phyloP scores from a whole-genome alignment of 1,284 basidiomycete genomes.

The Cryptococcus hybrid region DNA sequence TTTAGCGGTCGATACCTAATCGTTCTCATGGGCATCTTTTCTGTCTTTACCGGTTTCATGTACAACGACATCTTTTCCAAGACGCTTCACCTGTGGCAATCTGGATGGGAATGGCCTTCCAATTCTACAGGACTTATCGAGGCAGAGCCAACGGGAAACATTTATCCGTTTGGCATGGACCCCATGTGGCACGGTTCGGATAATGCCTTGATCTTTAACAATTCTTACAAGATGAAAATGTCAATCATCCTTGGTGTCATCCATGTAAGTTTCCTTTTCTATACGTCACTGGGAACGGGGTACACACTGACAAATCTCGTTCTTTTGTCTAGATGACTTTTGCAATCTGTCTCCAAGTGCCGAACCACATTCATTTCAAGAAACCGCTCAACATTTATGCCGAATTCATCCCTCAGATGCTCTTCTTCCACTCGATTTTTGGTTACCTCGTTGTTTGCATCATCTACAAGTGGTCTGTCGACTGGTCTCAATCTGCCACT shows the following conservation, averaged over 20 bases:
- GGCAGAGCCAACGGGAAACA: constrained; percentile 62
- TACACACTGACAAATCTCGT: background rate
- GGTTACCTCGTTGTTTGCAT: constrained; percentile 95
- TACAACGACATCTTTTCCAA: constrained; percentile 99
- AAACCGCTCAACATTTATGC: constrained; percentile 80
- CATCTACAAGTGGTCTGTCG: constrained; percentile 94
- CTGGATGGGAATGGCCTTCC: constrained; percentile 82
- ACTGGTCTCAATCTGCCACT: constrained; percentile 74
- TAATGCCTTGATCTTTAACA: constrained; percentile 90
- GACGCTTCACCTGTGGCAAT: constrained; percentile 80
- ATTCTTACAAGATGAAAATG: constrained; percentile 99
- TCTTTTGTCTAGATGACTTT: constrained; percentile 80
- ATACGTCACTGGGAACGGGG: constrained; percentile 52
- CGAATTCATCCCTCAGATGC: constrained; percentile 95
- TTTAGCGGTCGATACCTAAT: constrained; percentile 96
- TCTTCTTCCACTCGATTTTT: constrained; percentile 97
- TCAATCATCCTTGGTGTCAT: constrained; percentile 94
- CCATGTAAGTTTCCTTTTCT: constrained; percentile 63
- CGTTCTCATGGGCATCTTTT: constrained; percentile 93
- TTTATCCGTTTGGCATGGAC: constrained; percentile 93
- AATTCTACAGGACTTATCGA: constrained; percentile 54
- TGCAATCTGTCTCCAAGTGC: constrained; percentile 90
- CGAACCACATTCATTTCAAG: constrained; percentile 93
- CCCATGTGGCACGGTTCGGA: constrained; percentile 94
- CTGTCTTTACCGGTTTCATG: constrained; percentile 92